phyloP scores from a whole-genome alignment of 2,329 filamentous ascomycete genomes.

The Macroventuria anomochaeta region DNA sequence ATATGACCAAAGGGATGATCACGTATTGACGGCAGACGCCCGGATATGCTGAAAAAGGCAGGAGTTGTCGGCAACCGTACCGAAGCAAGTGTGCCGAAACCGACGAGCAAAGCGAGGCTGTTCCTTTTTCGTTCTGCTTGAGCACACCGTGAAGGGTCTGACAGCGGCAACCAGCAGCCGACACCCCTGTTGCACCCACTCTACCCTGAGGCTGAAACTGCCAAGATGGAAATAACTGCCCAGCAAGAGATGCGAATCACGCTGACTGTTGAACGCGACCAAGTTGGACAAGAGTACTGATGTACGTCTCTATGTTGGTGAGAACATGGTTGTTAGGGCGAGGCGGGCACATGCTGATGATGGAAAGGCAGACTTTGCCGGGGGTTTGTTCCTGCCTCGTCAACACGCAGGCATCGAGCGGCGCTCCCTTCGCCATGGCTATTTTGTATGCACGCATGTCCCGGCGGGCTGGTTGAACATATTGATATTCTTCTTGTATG shows the following conservation, averaged over 20 bases:
- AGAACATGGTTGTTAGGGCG: no score
- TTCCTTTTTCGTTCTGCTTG: background rate
- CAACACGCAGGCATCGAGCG: no score
- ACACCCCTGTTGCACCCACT: background rate
- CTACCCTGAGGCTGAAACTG: background rate
- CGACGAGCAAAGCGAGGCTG: background rate
- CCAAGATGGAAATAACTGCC: background rate
- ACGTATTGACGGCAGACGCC: background rate
- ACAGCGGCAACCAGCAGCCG: background rate
- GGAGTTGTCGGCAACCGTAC: background rate
- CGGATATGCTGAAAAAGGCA: background rate
- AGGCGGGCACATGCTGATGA: no score
- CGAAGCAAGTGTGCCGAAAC: background rate
- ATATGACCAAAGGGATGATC: no score
- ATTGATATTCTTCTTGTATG: background rate
- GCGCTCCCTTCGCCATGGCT: no score
- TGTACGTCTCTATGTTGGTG: no score
- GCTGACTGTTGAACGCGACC: background rate
- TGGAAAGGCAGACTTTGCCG: no score
- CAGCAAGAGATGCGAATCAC: background rate
- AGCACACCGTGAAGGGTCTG: background rate
- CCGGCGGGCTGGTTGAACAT: no score
- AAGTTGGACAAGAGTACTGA: no score
- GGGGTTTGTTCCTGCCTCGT: no score
- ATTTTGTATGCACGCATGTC: no score